phyloP scores from a whole-genome alignment of 2,329 filamentous ascomycete species.

The Fusarium brachygibbosum region DNA sequence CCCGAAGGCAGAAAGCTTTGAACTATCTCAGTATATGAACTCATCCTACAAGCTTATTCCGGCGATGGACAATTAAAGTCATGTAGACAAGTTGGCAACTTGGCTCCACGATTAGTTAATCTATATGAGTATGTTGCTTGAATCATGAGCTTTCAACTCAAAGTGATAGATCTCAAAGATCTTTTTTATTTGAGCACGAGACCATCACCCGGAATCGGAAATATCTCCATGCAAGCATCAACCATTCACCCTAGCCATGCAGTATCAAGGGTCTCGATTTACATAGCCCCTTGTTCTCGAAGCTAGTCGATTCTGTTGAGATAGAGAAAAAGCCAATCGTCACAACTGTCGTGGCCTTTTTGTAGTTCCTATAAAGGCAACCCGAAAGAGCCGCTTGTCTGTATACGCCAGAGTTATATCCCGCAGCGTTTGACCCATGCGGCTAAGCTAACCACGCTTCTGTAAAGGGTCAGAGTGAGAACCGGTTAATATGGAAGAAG shows the following conservation, averaged over 20 bases:
- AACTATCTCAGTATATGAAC: background rate
- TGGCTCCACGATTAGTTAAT: background rate
- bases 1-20: background rate
- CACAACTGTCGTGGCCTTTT: slow-evolving; percentile 19
- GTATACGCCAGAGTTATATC: slow-evolving; percentile 31
- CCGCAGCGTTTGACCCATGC: slow-evolving; percentile 35
- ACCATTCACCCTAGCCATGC: slow-evolving; percentile 6
- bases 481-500: slow-evolving; percentile 21
- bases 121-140: background rate
- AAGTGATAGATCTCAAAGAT: background rate
- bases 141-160: background rate
- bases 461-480: background rate
- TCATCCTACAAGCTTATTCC: background rate
- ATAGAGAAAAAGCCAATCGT: slow-evolving; percentile 22
- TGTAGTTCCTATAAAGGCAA: slow-evolving; percentile 12
- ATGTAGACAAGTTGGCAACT: background rate
- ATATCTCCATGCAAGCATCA: slow-evolving; percentile 3
- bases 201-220: slow-evolving; percentile 8
- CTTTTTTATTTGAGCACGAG: slow-evolving; percentile 3
- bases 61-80: background rate
- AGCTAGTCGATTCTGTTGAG: slow-evolving; percentile 36
- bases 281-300: slow-evolving; percentile 18
- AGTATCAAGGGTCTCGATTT: slow-evolving; percentile 36
- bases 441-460: slow-evolving; percentile 28
- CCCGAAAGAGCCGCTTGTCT: slow-evolving; percentile 24